Conservation (phyloP, 2,329 filamentous ascomycete genomes). For the Stenocarpella maydis region DNA sequence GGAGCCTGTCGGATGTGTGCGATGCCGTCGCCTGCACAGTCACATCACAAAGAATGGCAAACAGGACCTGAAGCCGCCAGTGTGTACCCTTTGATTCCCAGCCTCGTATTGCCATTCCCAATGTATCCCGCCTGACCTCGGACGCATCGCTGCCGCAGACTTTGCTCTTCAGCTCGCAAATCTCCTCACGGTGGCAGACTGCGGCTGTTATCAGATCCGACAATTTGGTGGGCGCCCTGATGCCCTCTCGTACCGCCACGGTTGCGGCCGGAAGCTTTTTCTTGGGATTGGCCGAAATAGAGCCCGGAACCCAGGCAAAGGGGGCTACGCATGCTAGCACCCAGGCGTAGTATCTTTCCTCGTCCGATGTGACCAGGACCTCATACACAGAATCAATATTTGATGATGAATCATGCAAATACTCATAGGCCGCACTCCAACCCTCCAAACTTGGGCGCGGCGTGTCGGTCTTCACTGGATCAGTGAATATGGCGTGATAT, state of each 20-base stretch:
- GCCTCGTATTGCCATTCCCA: slow-evolving; percentile 77
- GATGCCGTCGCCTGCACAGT: slow-evolving; percentile 44
- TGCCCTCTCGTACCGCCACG: slow-evolving; percentile 76
- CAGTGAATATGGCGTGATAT: slow-evolving; percentile 77
- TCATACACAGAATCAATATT: slow-evolving; percentile 52
- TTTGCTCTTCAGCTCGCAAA: slow-evolving; percentile 68
- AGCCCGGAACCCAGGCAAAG: slow-evolving; percentile 64
- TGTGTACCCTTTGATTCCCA: slow-evolving; percentile 71
- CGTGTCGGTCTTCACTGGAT: slow-evolving; percentile 64
- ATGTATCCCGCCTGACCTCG: slow-evolving; percentile 63
- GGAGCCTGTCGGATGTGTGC: slow-evolving; percentile 47
- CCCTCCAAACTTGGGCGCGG: slow-evolving; percentile 63
- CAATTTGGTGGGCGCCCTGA: slow-evolving; percentile 81
- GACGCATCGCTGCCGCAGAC: slow-evolving; percentile 55
- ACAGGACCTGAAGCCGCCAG: slow-evolving; percentile 77
- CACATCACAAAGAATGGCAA: slow-evolving; percentile 71
- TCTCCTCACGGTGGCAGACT: slow-evolving; percentile 67
- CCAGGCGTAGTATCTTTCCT: slow-evolving; percentile 79
- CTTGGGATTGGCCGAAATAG: slow-evolving; percentile 38
- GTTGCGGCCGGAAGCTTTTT: slow-evolving; percentile 63
- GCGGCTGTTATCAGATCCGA: slow-evolving; percentile 72
- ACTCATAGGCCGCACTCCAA: slow-evolving; percentile 72
- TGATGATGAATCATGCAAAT: slow-evolving; percentile 53
- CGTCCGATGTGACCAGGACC: slow-evolving; percentile 66
- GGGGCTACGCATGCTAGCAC: slow-evolving; percentile 77